phyloP scores from a whole-genome alignment of 148 eudicot species.

The Chenopodium formosanum region DNA sequence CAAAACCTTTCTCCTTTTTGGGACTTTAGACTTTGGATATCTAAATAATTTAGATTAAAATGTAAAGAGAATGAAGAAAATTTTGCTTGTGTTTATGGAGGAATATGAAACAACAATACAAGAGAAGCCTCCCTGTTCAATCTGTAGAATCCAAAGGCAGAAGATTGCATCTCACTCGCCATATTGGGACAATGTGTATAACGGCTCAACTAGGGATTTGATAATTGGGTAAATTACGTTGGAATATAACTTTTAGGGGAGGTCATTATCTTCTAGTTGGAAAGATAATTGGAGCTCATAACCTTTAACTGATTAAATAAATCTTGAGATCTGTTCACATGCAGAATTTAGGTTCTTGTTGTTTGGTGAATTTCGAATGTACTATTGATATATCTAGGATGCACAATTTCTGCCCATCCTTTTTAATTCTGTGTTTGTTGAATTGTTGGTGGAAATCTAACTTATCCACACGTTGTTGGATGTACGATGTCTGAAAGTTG shows the following conservation, averaged over 20 bases:
- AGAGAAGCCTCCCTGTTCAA: not conserved
- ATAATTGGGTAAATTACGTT: too few species aligned
- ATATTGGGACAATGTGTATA: not conserved
- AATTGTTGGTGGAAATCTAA: not conserved
- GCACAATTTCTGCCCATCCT: not conserved
- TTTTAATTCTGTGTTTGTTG: not conserved
- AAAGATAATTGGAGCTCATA: not conserved
- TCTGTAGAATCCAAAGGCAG: not conserved
- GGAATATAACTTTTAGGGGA: not conserved
- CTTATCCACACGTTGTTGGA: not conserved
- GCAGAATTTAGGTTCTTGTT: not conserved
- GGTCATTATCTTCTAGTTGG: not conserved
- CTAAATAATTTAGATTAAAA: too few species aligned
- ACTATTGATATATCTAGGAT: not conserved
- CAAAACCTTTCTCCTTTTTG: not conserved
- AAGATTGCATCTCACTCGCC: not conserved
- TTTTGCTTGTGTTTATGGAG: not conserved
- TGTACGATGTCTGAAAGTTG: not conserved
- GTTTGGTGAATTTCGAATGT: too few species aligned
- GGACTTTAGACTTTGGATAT: not conserved
- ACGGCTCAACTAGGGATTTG: not conserved
- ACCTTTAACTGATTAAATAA: not conserved
- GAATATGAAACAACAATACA: not conserved
- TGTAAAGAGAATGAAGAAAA: not conserved
- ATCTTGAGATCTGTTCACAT: not conserved